Base-by-base conservation (phyloP, 371 early-diverging fungal species). In the Circinella umbellata region DNA sequence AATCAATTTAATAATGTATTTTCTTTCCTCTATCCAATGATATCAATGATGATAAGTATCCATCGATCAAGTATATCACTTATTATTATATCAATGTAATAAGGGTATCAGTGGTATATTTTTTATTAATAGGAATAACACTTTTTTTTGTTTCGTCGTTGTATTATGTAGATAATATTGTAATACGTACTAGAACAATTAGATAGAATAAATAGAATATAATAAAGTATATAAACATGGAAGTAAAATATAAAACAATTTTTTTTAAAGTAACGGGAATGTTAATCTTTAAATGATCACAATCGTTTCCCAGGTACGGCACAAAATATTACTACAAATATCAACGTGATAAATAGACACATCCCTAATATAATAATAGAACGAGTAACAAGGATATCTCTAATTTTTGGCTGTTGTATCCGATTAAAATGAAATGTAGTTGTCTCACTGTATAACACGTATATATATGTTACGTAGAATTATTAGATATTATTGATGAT, bases 391-490 rank as follows among this genome's bases (percentile, higher is more conserved):
- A 84, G 66, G 34, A 79, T 77, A 11, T 57, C 53, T 54, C 67
- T 71, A 8, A 80, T 81, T 49, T 70, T 53, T 9, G 73, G 70
- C 20, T 82, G 79, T 38, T 74, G 59, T 20, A 84, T 80, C 10
- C 63, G 42, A 67, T 80, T 80, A 54, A 80, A 80, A 48, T 76
- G 73, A 61, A 80, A 82, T 0, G 80, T 79, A 1, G 80, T 75
- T 5, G 82, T 80, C 66, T 82, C 85, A 71, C 85, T 82, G 63
- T 39, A 27, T 27, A 27, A 27, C 27, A 27, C 27, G 27, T 27
- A 27, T 27, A 27, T 27, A 36, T 61, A 61, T 39, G n/a, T 36
- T 59, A n/a, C n/a, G n/a, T n/a, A n/a, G 27, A 3, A 14, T 38
- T 38, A 38, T 61, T 38, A 38, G 4, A 14, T 37, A 38, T 38